Evolutionary conservation across 805 yeast genomes (phyloP), one percentile per base, ranked within the genome.

Genomic region (Schwanniomyces pseudopolymorphus): DNA sequence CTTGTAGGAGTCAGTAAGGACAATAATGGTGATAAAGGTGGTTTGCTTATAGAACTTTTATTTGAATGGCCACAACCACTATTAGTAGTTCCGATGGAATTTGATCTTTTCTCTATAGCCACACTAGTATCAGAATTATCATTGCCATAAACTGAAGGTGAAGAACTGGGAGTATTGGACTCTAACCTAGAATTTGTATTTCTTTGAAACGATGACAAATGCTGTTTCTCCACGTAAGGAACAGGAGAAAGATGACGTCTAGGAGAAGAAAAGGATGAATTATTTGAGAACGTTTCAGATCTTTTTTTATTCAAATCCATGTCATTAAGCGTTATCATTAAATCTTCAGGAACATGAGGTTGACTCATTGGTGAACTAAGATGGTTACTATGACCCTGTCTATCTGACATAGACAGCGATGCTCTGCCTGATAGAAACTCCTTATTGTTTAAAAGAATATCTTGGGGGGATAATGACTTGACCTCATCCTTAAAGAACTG

Each of bases 21-120:
- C 38, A 90, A 64, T 17, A 90, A 67, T 0, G 97, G 97, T 0
- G 96, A 89, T 26, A 88, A 61, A 4, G 95, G 96, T 2, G 86
- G 83, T 47, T 81, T 83, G 2, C 27, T 41, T 11, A 42, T 33
- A 5, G 49, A 43, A 22, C 43, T 48, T 40, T 47, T 42, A 22
- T 43, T 45, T 33, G 49, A 39, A 17, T 39, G 38, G n/a, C 44
- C 39, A 20, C 44, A 25, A 20, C 35, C 35, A 14, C 35, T 31
- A 31, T n/a, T 28, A 31, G 35, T 40, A 14, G 49, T 14, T 16
- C 63, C 59, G 4, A 59, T 57, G 2, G 66, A 59, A 25, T 48
- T 51, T 4, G 58, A 44, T 24, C 62, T 50, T 39, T 49, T 59
- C 26, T 59, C 58, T 7, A 42, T 48, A 8, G 33, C 27, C 5